phyloP scores from a whole-genome alignment of 2,329 filamentous ascomycete genomes.

The Fusarium agapanthi region DNA sequence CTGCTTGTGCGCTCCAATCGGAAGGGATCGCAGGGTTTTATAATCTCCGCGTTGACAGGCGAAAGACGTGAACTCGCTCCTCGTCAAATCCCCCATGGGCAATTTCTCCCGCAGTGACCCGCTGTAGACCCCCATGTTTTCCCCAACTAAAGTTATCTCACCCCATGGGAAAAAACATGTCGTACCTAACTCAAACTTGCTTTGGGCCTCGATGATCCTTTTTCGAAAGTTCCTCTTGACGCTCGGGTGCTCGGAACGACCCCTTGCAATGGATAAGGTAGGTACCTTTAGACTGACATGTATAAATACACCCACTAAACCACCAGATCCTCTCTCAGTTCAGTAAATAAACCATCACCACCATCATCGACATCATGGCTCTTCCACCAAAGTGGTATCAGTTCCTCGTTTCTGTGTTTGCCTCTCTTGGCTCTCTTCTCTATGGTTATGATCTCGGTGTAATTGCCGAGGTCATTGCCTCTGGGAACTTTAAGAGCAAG shows the following conservation, averaged over 20 bases:
- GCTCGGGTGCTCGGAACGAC: slow-evolving; percentile 3
- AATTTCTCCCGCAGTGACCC: slow-evolving; percentile 11
- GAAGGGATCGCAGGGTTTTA: neutral
- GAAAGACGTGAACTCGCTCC: neutral
- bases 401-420: slow-evolving; percentile 54
- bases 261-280: slow-evolving; percentile 4
- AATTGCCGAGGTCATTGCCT: slow-evolving; percentile 24
- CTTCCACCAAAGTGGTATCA: slow-evolving; percentile 57
- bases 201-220: neutral
- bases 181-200: neutral
- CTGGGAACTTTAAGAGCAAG: slow-evolving; percentile 9
- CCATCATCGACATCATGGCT: slow-evolving; percentile 45
- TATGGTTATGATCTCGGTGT: slow-evolving; percentile 29
- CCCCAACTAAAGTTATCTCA: slow-evolving; percentile 2
- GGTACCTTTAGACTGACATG: neutral
- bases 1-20: slow-evolving; percentile 14
- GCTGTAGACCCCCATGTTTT: slow-evolving; percentile 1
- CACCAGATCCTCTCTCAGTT: neutral
- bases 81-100: slow-evolving; percentile 1
- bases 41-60: neutral
- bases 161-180: neutral
- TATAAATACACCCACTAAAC: slow-evolving; percentile 12
- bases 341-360: neutral
- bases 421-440: slow-evolving; percentile 17
- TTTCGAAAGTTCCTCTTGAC: neutral